Percentiles rank a stretch among this genome's conserved stretches.
Conservation (phyloP, 371 early-diverging fungal species). For the Circinella minor region DNA sequence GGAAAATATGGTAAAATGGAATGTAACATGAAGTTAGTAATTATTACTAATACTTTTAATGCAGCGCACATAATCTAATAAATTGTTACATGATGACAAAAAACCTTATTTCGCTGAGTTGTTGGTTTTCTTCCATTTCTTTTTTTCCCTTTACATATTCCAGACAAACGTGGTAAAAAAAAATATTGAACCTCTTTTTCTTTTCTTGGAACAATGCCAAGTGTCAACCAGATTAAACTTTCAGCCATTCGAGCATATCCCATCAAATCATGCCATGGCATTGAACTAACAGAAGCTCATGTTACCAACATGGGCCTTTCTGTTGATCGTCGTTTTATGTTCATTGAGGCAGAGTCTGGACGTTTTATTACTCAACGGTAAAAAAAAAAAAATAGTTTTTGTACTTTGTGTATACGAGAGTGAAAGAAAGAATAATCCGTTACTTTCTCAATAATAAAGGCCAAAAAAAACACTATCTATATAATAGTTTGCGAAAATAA, state of each 20-base stretch:
- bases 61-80: too few species aligned
- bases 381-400: not conserved
- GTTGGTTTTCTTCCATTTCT: too few species aligned
- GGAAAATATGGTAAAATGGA: too few species aligned
- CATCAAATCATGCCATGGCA: conserved; percentile 50
- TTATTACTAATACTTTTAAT: too few species aligned
- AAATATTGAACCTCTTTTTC: too few species aligned
- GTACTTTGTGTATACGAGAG: too few species aligned
- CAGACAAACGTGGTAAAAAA: too few species aligned
- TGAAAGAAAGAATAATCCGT: too few species aligned
- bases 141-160: too few species aligned
- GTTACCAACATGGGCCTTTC: conserved; percentile 39
- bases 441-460: not conserved
- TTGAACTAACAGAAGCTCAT: conserved; percentile 34
- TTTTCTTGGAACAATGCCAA: not conserved
- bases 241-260: conserved; percentile 43
- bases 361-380: conserved; percentile 54
- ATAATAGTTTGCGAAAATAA: not conserved
- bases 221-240: conserved; percentile 1
- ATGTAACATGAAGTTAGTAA: too few species aligned
- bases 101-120: too few species aligned
- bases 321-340: conserved; percentile 53
- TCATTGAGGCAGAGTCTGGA: conserved; percentile 36
- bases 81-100: too few species aligned
- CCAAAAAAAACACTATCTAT: not conserved